These are phyloP conservation scores for Colletotrichum sojae DNA, from an alignment of 2,329 filamentous ascomycete genomes.

Conservation along the genomic window DNA sequence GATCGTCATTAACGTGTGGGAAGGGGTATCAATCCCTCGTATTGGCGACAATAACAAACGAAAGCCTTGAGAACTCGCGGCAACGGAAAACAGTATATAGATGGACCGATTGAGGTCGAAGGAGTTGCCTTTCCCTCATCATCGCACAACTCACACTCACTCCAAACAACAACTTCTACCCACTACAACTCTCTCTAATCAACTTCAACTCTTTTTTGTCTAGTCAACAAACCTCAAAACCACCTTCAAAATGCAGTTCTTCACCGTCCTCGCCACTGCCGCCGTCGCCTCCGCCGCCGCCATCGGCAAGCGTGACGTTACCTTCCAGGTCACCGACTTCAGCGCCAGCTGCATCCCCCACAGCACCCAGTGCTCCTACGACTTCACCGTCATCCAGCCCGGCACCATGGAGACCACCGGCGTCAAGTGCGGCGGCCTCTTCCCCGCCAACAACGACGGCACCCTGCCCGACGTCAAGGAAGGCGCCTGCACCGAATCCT, in stretches of 20 bases:
- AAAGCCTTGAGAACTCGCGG: slow-evolving; percentile 5
- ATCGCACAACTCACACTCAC: slow-evolving; percentile 1
- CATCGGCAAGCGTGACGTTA: slow-evolving; percentile 42
- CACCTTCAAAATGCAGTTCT: slow-evolving; percentile 47
- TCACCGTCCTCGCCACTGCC: slow-evolving; percentile 43
- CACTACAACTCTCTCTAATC: background rate
- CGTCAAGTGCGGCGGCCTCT: slow-evolving; percentile 44
- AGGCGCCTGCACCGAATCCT: slow-evolving; percentile 47
- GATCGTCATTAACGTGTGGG: slow-evolving; percentile 31
- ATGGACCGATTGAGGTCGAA: background rate
- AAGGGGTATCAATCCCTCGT: slow-evolving; percentile 14
- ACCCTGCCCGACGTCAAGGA: slow-evolving; percentile 49
- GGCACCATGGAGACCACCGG: slow-evolving; percentile 46
- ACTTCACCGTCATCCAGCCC: slow-evolving; percentile 36
- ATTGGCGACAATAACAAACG: slow-evolving; percentile 3
- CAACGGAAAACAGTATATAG: slow-evolving; percentile 18
- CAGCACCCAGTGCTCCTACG: slow-evolving; percentile 45
- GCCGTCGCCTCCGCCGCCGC: slow-evolving; percentile 44
- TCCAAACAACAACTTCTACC: background rate
- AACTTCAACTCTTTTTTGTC: slow-evolving; percentile 9
- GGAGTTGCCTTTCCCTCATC: background rate
- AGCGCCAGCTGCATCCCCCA: slow-evolving; percentile 48
- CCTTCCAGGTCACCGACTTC: slow-evolving; percentile 48
- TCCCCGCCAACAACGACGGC: slow-evolving; percentile 42
- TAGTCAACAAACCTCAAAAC: slow-evolving; percentile 6